Percentiles rank a stretch among this genome's conserved stretches.
Evolutionary conservation across 2,329 filamentous ascomycete species (phyloP).

Genomic region (Penicillium hesseltinei): DNA sequence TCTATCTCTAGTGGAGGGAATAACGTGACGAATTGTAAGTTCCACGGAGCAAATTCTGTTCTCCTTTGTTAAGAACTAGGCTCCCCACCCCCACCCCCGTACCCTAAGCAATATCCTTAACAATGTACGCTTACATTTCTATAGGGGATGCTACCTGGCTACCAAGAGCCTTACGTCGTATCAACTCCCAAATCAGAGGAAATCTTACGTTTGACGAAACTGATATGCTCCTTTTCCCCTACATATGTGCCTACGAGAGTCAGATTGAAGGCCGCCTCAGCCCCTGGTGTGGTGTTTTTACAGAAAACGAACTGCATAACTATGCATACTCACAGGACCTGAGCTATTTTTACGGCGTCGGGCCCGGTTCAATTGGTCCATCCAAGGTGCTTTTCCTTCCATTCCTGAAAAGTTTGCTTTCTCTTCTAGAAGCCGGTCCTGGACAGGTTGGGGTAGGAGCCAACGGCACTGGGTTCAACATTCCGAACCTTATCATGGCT

Average conservation of each 20-base stretch:
- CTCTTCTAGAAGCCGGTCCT: conserved; percentile 54
- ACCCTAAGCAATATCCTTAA: neutral
- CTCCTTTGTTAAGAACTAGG: neutral
- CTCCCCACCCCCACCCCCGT: too few species aligned
- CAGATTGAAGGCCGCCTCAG: conserved; percentile 63
- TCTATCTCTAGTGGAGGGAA: conserved; percentile 45
- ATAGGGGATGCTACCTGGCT: conserved; percentile 19
- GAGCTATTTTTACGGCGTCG: conserved; percentile 65
- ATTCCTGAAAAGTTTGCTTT: conserved; percentile 55
- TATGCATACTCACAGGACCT: conserved; percentile 69
- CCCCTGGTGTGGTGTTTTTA: conserved; percentile 63
- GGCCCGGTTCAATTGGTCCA: conserved; percentile 51
- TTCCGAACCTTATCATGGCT: conserved; percentile 59
- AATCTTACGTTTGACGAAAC: conserved; percentile 52
- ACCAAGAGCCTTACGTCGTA: conserved; percentile 38
- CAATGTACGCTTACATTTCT: neutral
- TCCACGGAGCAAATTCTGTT: neutral
- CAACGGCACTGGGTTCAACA: conserved; percentile 32
- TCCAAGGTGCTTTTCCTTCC: conserved; percentile 61
- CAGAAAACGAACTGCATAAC: conserved; percentile 58
- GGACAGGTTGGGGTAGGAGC: conserved; percentile 46
- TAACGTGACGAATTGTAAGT: conserved; percentile 23
- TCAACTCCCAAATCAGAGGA: conserved; percentile 56
- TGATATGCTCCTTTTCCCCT: conserved; percentile 61
- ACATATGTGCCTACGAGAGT: conserved; percentile 69